Evolutionary conservation across 139 green algal genomes (phyloP), one percentile per base, ranked within the genome.

Genomic region (Chlorella sorokiniana): DNA sequence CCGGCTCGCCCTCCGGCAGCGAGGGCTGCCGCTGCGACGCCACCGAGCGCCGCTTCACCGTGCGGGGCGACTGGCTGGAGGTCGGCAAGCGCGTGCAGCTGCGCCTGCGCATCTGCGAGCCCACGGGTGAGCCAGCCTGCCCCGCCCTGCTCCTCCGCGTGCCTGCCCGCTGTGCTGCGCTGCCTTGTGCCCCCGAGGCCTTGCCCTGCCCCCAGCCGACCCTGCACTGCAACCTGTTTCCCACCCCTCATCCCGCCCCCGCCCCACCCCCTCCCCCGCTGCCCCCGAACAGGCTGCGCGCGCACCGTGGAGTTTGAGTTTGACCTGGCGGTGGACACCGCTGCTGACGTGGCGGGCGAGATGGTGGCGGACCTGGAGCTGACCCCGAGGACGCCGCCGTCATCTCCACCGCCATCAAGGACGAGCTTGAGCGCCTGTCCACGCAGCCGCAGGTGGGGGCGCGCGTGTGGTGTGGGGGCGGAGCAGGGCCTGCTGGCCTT

Each of bases 261-360:
- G 22, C 65, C 22, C 10, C 31, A 4, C 38, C 33, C 62, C 1
- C 65, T n/a, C 33, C 65, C 23, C 27, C 29, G 27, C 41, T 10
- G 4, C 5, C 27, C 44, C 25, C 1, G 29, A 73, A 74, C 84
- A 91, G 91, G 91, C 33, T 80, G 89, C 56, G 83, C 81, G 73
- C 92, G 95, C 81, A 98, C 93, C 4, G 93, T 99, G 9, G 94
- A 98, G 82, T 99, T 99, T 89, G 92, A 92, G 8, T 99, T 98
- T 88, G 92, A 98, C 68, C 80, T 94, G 79, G 76, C 62, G 0
- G 86, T 86, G 40, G 96, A 99, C 86, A 98, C 93, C 0, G 91
- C 94, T 0, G 87, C 93, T 27, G 92, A 83, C 75, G 95, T 99
- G 51, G 95, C 96, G 0, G 84, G 69, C 37, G 96, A 99, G 86